Percentiles rank a stretch among this genome's conserved stretches.
Conservation (phyloP, 116 monocot genomes). For the Zostera marina region DNA sequence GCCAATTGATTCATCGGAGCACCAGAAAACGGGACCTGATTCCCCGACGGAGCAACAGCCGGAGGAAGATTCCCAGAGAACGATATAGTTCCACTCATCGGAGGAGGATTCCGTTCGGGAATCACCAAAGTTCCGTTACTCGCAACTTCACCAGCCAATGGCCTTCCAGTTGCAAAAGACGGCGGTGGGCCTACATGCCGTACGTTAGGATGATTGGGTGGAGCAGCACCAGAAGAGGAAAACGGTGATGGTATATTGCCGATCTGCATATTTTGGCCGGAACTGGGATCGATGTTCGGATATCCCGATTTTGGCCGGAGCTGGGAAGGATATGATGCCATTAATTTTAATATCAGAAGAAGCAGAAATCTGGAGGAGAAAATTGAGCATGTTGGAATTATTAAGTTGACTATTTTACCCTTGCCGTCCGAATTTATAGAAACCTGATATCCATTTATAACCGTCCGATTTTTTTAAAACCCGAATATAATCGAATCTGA, state of each 20-base stretch:
- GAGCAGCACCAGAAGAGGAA: constrained; percentile 1
- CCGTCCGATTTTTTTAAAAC: too few species aligned
- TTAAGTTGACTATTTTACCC: too few species aligned
- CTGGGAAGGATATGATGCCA: constrained; percentile 12
- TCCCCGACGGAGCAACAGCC: not conserved
- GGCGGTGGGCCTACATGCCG: not conserved
- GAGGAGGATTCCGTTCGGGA: not conserved
- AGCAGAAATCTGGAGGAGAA: not conserved
- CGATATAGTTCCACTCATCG: not conserved
- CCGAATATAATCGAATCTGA: too few species aligned
- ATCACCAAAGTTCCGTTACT: constrained; percentile 12
- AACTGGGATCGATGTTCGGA: constrained; percentile 7
- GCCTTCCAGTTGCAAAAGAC: not conserved
- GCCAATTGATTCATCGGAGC: constrained; percentile 3
- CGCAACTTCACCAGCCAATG: constrained; percentile 1
- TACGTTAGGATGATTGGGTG: not conserved
- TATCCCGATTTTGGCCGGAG: constrained; percentile 4
- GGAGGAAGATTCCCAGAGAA: not conserved
- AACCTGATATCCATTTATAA: too few species aligned
- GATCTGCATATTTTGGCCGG: constrained; percentile 37
- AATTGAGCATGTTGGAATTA: too few species aligned
- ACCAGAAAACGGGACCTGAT: not conserved
- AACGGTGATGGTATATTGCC: constrained; percentile 10
- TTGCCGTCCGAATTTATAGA: too few species aligned
- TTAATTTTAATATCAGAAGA: not conserved